These are phyloP conservation scores for Prorocentrum cordatum DNA, from an alignment of 169 alveolate genomes.

Conservation along the genomic window DNA sequence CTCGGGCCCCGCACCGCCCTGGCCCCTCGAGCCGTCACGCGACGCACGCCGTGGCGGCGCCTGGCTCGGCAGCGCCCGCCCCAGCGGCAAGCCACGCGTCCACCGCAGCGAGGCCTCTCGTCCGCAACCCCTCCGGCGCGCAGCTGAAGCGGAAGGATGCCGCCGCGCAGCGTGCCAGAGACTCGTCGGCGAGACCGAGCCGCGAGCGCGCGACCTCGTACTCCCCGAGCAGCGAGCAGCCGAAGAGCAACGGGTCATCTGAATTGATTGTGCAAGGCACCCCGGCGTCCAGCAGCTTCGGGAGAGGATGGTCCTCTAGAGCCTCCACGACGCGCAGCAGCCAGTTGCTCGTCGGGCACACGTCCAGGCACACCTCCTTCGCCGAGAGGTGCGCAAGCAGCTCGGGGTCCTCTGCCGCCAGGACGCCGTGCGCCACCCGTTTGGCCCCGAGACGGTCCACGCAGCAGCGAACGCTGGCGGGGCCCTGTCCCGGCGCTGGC, in stretches of 20 bases:
- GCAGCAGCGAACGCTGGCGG: constrained; percentile 36
- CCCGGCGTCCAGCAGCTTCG: constrained; percentile 17
- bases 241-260: constrained; percentile 54
- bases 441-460: constrained; percentile 20
- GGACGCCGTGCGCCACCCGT: constrained; percentile 35
- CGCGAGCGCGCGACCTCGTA: too few species aligned
- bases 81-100: too few species aligned
- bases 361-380: constrained; percentile 16
- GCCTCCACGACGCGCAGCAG: constrained; percentile 22
- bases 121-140: too few species aligned
- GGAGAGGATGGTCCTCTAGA: not conserved
- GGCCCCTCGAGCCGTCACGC: too few species aligned
- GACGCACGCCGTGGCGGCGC: too few species aligned
- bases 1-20: too few species aligned
- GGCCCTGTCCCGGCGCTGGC: constrained; percentile 21
- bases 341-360: constrained; percentile 52
- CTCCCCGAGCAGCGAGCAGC: constrained; percentile 11
- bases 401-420: constrained; percentile 3
- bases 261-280: constrained; percentile 60
- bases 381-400: constrained; percentile 8
- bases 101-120: too few species aligned
- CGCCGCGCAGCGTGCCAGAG: too few species aligned
- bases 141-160: too few species aligned
- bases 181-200: too few species aligned
- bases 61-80: too few species aligned